Conservation (phyloP, 2,329 filamentous ascomycete species). For the Ophiostoma sp. region DNA sequence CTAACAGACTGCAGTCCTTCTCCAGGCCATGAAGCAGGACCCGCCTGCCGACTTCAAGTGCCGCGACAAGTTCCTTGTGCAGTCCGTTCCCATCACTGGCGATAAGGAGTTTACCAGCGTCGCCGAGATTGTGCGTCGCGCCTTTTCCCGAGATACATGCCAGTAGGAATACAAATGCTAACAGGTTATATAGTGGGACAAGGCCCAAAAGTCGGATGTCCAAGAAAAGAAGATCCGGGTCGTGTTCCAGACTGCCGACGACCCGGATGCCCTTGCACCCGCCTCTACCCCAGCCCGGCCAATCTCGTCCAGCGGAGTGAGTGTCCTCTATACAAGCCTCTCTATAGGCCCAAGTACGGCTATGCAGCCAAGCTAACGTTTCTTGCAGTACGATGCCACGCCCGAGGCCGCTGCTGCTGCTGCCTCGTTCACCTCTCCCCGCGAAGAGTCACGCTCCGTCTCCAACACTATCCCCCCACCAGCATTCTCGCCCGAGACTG, state of each 20-base stretch:
- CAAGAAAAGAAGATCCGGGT: constrained; percentile 96
- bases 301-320: constrained; percentile 31
- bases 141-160: neutral
- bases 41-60: constrained; percentile 81
- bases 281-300: constrained; percentile 32
- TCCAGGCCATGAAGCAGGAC: constrained; percentile 97
- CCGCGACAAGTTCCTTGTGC: constrained; percentile 33
- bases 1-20: constrained; percentile 58
- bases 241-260: constrained; percentile 66
- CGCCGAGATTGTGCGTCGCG: constrained; percentile 64
- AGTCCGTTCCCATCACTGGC: constrained; percentile 56
- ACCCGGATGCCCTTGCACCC: constrained; percentile 30
- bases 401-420: constrained; percentile 32
- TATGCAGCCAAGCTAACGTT: neutral
- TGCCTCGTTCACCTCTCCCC: constrained; percentile 34
- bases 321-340: constrained; percentile 20
- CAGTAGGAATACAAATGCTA: neutral
- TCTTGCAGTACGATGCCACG: constrained; percentile 32
- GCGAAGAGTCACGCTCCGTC: constrained; percentile 28
- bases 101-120: constrained; percentile 82
- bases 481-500: constrained; percentile 25
- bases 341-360: constrained; percentile 14
- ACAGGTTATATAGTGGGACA: constrained; percentile 60
- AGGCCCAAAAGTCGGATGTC: constrained; percentile 69
- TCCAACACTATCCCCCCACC: constrained; percentile 27